Percentiles rank a stretch among this genome's conserved stretches.
These are phyloP conservation scores for Xanthoceras sorbifolium DNA, from an alignment of 345 rosid genomes.

Conservation along the genomic window DNA sequence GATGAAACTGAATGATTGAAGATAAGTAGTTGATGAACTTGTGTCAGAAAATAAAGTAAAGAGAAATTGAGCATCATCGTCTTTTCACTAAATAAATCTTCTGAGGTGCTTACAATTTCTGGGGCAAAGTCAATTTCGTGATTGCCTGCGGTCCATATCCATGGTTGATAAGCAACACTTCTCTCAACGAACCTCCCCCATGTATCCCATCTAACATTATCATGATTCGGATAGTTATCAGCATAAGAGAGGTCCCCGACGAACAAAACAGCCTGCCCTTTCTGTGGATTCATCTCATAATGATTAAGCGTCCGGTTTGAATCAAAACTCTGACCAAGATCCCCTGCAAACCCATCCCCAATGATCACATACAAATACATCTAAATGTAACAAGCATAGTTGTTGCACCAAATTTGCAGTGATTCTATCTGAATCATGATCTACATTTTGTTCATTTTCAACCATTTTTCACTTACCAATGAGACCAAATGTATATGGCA, in stretches of 20 bases:
- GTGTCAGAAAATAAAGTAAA: not conserved
- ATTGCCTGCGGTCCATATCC: conserved; percentile 96
- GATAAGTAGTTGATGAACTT: not conserved
- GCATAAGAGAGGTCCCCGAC: conserved; percentile 93
- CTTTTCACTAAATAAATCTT: not conserved
- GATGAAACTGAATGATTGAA: too few species aligned
- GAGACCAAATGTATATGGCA: conserved; percentile 66
- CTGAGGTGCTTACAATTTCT: conserved; percentile 46
- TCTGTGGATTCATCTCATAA: conserved; percentile 65
- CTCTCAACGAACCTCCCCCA: conserved; percentile 94
- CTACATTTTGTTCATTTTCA: too few species aligned
- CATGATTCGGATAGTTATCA: conserved; percentile 64
- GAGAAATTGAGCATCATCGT: not conserved
- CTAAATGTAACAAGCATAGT: not conserved
- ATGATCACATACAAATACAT: not conserved
- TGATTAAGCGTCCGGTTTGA: conserved; percentile 81
- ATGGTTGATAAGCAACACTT: conserved; percentile 86
- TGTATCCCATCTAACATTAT: conserved; percentile 83
- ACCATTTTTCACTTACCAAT: conserved; percentile 37
- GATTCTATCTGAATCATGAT: not conserved
- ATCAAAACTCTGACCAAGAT: conserved; percentile 90
- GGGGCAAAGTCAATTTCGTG: conserved; percentile 88
- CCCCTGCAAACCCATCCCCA: conserved; percentile 55
- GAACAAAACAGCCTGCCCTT: conserved; percentile 68
- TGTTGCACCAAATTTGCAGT: not conserved